Percentiles rank a stretch among this genome's conserved stretches.
Evolutionary conservation across 352 stramenopile species (phyloP).

Genomic region (Phytophthora ramorum): DNA sequence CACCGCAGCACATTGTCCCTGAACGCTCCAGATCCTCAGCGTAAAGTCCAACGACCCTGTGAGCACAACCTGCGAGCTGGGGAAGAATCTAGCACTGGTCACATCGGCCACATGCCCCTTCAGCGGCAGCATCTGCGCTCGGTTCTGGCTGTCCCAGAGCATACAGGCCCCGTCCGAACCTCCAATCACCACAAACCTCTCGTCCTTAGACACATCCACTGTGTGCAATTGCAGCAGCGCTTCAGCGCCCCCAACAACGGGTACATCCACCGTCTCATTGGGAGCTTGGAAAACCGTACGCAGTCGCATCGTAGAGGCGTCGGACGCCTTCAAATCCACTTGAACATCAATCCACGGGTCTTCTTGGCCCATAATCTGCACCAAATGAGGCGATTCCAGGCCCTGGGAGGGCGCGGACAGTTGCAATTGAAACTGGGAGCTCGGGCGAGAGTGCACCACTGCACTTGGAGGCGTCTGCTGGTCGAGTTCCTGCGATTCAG

Average conservation of each 20-base stretch:
- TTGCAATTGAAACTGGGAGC: constrained; percentile 53
- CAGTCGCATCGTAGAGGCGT: constrained; percentile 16
- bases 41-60: constrained; percentile 79
- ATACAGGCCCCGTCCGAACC: constrained; percentile 61
- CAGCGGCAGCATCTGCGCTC: constrained; percentile 39
- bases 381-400: constrained; percentile 21
- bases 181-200: constrained; percentile 56
- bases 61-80: constrained; percentile 73
- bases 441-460: constrained; percentile 32
- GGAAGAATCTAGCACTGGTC: constrained; percentile 67
- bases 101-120: constrained; percentile 70
- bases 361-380: constrained; percentile 44
- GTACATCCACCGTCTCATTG: constrained; percentile 43
- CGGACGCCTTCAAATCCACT: constrained; percentile 20
- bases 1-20: constrained; percentile 60
- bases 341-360: constrained; percentile 61
- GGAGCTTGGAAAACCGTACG: constrained; percentile 65
- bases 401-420: constrained; percentile 17
- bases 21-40: constrained; percentile 71
- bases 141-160: constrained; percentile 52
- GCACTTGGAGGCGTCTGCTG: constrained; percentile 20
- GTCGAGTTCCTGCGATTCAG: constrained; percentile 9
- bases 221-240: constrained; percentile 47
- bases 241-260: constrained; percentile 1
- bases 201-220: constrained; percentile 60